phyloP scores from a whole-genome alignment of 768 basidiomycete genomes.

The Leccinum imitatum region DNA sequence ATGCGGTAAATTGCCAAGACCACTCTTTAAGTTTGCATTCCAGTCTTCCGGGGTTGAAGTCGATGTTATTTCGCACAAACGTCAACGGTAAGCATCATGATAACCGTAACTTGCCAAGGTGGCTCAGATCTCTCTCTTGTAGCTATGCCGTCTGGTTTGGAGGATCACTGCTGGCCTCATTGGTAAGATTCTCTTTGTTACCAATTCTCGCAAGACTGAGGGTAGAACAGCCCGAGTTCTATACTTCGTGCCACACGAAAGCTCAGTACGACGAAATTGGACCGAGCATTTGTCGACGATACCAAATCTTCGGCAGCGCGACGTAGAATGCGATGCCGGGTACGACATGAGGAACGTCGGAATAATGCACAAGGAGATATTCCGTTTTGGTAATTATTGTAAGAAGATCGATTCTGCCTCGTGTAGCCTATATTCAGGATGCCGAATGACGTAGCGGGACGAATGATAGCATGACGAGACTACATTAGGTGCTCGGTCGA shows the following conservation, averaged over 20 bases:
- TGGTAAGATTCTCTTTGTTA: constrained; percentile 48
- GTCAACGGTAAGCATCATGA: constrained; percentile 65
- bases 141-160: constrained; percentile 98
- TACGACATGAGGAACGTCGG: not conserved
- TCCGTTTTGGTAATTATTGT: not conserved
- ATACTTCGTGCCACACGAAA: constrained; percentile 90
- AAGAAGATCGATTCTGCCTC: not conserved
- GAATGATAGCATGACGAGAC: not conserved
- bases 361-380: not conserved
- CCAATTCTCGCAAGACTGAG: constrained; percentile 2
- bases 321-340: constrained; percentile 42
- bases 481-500: not conserved
- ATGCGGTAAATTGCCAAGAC: not conserved
- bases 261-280: constrained; percentile 94
- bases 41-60: constrained; percentile 97
- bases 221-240: constrained; percentile 80
- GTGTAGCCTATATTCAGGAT: constrained; percentile 8
- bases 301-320: constrained; percentile 91
- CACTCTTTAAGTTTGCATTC: constrained; percentile 5
- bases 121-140: constrained; percentile 9
- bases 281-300: constrained; percentile 87
- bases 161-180: constrained; percentile 89
- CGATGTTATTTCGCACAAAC: constrained; percentile 97
- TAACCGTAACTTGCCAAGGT: not conserved
- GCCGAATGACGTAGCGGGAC: not conserved